Conservation (phyloP, 1,139 yeast species). For the Yamadazyma atmosphaerica region DNA sequence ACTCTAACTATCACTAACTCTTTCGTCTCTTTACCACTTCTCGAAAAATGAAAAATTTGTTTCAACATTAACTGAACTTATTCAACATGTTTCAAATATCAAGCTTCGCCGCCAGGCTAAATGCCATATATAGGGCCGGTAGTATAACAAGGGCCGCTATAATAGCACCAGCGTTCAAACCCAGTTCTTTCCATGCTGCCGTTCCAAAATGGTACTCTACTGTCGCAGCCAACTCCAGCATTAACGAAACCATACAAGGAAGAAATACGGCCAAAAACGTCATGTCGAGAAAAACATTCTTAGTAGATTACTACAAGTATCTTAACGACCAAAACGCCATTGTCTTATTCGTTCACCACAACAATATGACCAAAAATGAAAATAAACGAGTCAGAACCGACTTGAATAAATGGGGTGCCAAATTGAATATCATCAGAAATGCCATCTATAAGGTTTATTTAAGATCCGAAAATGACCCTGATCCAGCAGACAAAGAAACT, state of each 20-base stretch:
- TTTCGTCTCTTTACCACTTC: not conserved
- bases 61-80: not conserved
- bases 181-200: not conserved
- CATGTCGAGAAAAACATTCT: conserved; percentile 75
- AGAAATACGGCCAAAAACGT: conserved; percentile 53
- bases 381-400: conserved; percentile 62
- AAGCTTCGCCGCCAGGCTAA: not conserved
- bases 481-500: conserved; percentile 73
- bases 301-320: conserved; percentile 75
- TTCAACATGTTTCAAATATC: not conserved
- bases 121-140: not conserved
- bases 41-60: not conserved
- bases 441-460: conserved; percentile 73
- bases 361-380: conserved; percentile 72
- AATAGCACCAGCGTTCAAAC: too few relatives aligned
- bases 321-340: conserved; percentile 68
- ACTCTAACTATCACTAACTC: too few relatives aligned
- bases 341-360: conserved; percentile 78
- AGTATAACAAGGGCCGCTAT: not conserved
- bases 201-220: not conserved
- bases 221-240: not conserved
- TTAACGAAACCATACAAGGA: conserved; percentile 1
- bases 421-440: conserved; percentile 65
- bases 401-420: conserved; percentile 63
- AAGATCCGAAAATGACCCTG: conserved; percentile 63